Base-by-base conservation (phyloP, 441 rosid species). In the Biscutella laevigata region DNA sequence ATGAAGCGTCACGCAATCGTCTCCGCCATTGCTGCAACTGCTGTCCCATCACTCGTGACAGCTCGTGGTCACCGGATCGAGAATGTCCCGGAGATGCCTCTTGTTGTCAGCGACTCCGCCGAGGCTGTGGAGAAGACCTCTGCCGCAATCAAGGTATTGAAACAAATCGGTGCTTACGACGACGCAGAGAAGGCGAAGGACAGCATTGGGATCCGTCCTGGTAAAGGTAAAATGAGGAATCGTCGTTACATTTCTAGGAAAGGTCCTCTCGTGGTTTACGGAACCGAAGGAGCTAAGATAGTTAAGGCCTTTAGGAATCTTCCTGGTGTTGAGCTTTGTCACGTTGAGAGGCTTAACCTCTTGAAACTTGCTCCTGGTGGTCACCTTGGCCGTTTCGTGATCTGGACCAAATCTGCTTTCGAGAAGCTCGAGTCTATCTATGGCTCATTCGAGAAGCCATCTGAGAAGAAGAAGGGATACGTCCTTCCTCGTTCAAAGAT, bases 301-400 rank as follows among this genome's bases (percentile, higher is more conserved):
- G 89, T 82, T 2, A 88, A 83, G 71, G 98, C 96, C 1, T 91
- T 88, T 67, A 61, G 98, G 51, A 91, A 88, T 49, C 72, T 91
- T 50, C 84, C 98, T 0, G 96, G 98, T 10, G 94, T 91, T 4
- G 98, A 91, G 63, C 70, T 91, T 0, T 86, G 84, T 5, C 90
- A 86, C 12, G 95, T 91, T 0, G 94, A 83, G 60, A 74, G 98
- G 55, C 77, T 91, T 14, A 88, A 76, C 47, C 68, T 91, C 39
- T 49, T 88, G 71, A 91, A 85, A 73, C 78, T 91, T 1, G 96
- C 98, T 5, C 96, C 98, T 1, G 96, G 98, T 60, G 98, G 98
- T 8, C 98, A 91, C 57, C 77, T 91, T 0, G 98, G 98, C 0
- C 63, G 96, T 28, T 88, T 92, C n/a, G 82, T 92, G 19, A 71